phyloP scores from a whole-genome alignment of 176 grass and related monocot species.

The Neostapfia colusana region DNA sequence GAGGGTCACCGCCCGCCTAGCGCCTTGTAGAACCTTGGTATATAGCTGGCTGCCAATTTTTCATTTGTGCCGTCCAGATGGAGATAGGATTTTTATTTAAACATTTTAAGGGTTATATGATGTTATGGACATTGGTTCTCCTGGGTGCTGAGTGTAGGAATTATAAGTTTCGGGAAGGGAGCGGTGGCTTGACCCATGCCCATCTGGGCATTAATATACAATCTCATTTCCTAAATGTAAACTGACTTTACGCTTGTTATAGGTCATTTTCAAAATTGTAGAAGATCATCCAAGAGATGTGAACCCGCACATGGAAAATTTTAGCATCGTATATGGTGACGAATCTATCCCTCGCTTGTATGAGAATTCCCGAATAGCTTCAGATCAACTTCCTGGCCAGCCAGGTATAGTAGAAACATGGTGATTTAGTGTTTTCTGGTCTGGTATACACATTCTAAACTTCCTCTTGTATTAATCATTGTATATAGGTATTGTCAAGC shows the following conservation, averaged over 20 bases:
- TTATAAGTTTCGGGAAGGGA: not conserved
- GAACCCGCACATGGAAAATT: constrained; percentile 71
- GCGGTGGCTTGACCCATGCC: not conserved
- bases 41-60: not conserved
- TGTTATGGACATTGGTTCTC: not conserved
- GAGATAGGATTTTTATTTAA: not conserved
- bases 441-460: constrained; percentile 1
- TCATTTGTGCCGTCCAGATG: not conserved
- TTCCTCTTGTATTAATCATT: not conserved
- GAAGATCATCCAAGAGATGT: constrained; percentile 88
- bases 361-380: constrained; percentile 88
- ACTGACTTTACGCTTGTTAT: constrained; percentile 27
- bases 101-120: not conserved
- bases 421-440: constrained; percentile 24
- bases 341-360: constrained; percentile 88
- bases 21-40: no score
- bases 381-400: constrained; percentile 82
- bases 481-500: constrained; percentile 91
- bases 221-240: not conserved
- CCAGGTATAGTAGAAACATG: constrained; percentile 54
- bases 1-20: no score
- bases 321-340: constrained; percentile 76
- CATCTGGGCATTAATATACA: not conserved
- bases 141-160: not conserved
- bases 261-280: constrained; percentile 98